Conservation (phyloP, 208 protist genomes). For the Leishmania tarentolae region DNA sequence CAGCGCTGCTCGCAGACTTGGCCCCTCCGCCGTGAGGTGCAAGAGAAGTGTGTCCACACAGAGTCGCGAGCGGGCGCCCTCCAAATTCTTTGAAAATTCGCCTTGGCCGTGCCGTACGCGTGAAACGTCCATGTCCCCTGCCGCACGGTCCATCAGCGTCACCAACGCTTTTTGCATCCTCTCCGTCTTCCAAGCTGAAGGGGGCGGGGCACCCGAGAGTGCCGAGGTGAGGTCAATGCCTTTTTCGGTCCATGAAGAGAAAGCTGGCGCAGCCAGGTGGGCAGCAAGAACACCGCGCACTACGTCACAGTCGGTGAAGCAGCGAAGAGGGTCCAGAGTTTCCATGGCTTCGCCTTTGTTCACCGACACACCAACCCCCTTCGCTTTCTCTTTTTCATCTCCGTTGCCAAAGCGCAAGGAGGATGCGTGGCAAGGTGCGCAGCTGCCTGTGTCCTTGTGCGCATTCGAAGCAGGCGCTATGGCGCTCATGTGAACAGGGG, state of each 20-base stretch:
- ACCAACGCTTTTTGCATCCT: not conserved
- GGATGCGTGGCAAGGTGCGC: not conserved
- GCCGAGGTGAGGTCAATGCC: not conserved
- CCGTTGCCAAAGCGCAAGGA: not conserved
- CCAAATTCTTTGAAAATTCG: not conserved
- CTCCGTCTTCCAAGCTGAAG: not conserved
- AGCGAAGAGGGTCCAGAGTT: not conserved
- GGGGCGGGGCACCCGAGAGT: not conserved
- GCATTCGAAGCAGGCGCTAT: not conserved
- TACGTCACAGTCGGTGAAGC: not conserved
- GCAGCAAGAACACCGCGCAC: not conserved
- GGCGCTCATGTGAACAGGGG: not conserved
- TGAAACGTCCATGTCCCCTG: not conserved
- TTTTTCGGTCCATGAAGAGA: not conserved
- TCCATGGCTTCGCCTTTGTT: not conserved
- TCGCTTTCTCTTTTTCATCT: not conserved
- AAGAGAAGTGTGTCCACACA: not conserved
- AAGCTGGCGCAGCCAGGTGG: not conserved
- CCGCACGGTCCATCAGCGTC: not conserved
- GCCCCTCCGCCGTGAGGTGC: not conserved
- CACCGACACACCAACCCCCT: not conserved
- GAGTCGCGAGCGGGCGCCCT: not conserved
- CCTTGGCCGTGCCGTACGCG: not conserved
- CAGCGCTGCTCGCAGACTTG: slow-evolving; percentile 2
- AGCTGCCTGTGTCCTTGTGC: not conserved